Percentiles rank a stretch among this genome's conserved stretches.
phyloP scores from a whole-genome alignment of 441 rosid species.

The Pelargonium cotyledonis region DNA sequence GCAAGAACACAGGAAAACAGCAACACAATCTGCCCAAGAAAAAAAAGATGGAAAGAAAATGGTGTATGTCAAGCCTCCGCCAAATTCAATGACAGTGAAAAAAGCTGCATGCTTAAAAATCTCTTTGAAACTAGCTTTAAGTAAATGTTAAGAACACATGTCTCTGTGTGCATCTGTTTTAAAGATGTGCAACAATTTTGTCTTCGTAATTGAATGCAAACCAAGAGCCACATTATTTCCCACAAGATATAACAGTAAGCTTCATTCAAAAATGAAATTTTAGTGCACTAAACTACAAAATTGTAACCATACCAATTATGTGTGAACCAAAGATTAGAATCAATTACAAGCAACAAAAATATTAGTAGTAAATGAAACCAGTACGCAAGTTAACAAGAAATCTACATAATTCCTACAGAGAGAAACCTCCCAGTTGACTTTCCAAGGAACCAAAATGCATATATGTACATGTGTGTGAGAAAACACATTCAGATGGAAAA shows the following conservation, averaged over 20 bases:
- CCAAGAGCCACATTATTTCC: background rate
- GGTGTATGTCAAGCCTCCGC: background rate
- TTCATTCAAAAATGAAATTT: background rate
- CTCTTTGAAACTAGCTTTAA: too few relatives aligned
- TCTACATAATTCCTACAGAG: background rate
- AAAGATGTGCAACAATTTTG: background rate
- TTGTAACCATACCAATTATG: background rate
- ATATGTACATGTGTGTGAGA: background rate
- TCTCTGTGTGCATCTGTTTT: too few relatives aligned
- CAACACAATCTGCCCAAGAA: slow-evolving; percentile 54
- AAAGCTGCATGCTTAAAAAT: too few relatives aligned
- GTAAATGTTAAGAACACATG: too few relatives aligned
- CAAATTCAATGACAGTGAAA: too few relatives aligned
- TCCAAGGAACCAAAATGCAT: background rate
- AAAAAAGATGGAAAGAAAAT: background rate
- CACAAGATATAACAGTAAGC: background rate
- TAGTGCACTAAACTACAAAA: background rate
- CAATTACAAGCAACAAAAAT: background rate
- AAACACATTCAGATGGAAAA: background rate
- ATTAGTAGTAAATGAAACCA: background rate
- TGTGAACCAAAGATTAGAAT: background rate
- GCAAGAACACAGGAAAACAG: slow-evolving; percentile 75
- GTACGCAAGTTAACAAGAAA: background rate
- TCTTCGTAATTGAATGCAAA: background rate
- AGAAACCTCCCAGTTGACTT: background rate